Conservation (phyloP, 169 alveolate genomes). For the Eimeria maxima region DNA sequence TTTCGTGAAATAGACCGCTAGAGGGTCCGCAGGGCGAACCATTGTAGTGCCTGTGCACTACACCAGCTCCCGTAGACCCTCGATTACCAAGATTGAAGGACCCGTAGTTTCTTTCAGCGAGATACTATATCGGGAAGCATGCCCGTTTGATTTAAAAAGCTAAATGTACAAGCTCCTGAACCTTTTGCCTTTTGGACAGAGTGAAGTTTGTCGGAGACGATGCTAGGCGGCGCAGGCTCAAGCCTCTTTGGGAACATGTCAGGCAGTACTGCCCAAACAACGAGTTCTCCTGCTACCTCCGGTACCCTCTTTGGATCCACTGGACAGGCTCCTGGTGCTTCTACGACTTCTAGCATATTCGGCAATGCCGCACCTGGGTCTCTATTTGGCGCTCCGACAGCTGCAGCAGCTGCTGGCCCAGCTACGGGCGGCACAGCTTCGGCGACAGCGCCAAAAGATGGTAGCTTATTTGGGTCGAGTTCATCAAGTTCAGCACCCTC, state of each 20-base stretch:
- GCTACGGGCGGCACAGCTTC: neutral
- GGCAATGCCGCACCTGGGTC: conserved; percentile 19
- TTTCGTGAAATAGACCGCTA: neutral
- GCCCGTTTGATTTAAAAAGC: neutral
- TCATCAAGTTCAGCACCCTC: conserved; percentile 18
- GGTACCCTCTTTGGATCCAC: conserved; percentile 70
- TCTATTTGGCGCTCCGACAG: conserved; percentile 30
- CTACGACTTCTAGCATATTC: conserved; percentile 19
- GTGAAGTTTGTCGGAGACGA: conserved; percentile 10
- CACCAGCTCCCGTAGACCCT: neutral
- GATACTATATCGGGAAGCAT: neutral
- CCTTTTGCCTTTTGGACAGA: neutral
- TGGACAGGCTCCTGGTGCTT: conserved; percentile 5
- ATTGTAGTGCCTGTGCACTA: too few relatives aligned
- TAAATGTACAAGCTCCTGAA: neutral
- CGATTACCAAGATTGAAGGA: neutral
- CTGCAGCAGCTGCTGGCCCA: neutral
- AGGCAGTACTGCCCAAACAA: neutral
- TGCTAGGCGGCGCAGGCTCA: conserved; percentile 66
- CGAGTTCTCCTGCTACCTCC: conserved; percentile 20
- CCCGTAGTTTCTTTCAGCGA: neutral
- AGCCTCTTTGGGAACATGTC: conserved; percentile 66
- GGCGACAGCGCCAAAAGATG: conserved; percentile 35
- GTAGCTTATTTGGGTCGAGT: conserved; percentile 35
- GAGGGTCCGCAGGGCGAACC: too few relatives aligned